phyloP scores from a whole-genome alignment of 176 grass and related monocot genomes.

The Oryza australiensis region DNA sequence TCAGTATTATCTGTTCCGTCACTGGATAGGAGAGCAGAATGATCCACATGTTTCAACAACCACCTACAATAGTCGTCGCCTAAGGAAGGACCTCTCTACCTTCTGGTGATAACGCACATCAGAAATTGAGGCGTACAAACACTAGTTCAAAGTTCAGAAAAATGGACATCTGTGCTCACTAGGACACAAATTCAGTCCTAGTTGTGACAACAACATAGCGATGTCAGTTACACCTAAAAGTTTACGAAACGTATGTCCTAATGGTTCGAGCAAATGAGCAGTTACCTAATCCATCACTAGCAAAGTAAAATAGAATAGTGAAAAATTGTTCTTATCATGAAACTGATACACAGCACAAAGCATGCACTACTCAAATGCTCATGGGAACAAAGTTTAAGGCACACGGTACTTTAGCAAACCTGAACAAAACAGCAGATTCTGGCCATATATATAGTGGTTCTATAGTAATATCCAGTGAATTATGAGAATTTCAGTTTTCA shows the following conservation, averaged over 20 bases:
- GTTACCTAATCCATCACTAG: background rate
- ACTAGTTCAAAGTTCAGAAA: background rate
- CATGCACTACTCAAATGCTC: background rate
- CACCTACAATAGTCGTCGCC: background rate
- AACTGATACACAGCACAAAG: background rate
- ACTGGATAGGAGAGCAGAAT: background rate
- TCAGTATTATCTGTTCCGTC: background rate
- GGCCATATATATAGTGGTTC: background rate
- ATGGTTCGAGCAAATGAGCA: background rate
- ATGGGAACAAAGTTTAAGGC: background rate
- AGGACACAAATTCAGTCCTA: background rate
- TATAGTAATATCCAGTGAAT: background rate
- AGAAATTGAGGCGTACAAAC: background rate
- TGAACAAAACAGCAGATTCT: conserved; percentile 10
- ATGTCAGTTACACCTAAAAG: background rate
- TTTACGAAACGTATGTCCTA: background rate
- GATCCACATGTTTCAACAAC: background rate
- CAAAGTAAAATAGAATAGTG: background rate
- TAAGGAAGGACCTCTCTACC: background rate
- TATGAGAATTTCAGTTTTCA: background rate
- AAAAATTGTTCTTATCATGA: background rate
- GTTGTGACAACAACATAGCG: background rate
- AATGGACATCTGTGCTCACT: background rate
- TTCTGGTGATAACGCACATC: background rate
- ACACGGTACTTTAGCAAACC: background rate